phyloP scores from a whole-genome alignment of 805 yeast genomes.

The Kurtzmaniella fragi region DNA sequence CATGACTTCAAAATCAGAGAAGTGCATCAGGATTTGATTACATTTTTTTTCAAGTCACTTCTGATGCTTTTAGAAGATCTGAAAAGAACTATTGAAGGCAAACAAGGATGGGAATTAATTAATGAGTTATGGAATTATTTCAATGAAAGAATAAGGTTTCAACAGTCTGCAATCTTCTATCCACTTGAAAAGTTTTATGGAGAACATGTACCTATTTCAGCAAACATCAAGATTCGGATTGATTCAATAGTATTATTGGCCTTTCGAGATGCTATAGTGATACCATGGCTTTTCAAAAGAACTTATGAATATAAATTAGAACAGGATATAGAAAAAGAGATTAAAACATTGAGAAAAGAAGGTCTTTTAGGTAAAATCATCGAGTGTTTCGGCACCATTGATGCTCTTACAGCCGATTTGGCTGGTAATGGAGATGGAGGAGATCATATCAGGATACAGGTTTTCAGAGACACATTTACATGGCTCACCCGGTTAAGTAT shows the following conservation, averaged over 20 bases:
- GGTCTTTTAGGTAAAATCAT: conserved; percentile 8
- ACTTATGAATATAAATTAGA: conserved; percentile 2
- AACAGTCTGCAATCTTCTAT: conserved; percentile 18
- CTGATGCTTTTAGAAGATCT: conserved; percentile 17
- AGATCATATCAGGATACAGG: conserved; percentile 11
- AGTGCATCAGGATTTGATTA: conserved; percentile 21
- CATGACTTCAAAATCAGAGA: conserved; percentile 25
- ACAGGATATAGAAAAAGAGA: conserved; percentile 1
- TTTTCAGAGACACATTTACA: conserved; percentile 14
- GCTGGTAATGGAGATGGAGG: conserved; percentile 17
- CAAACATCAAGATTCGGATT: conserved; percentile 14
- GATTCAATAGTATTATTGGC: conserved; percentile 22
- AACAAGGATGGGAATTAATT: conserved; percentile 17
- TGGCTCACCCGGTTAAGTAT: conserved; percentile 13
- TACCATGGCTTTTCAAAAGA: conserved; percentile 19
- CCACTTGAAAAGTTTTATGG: conserved; percentile 17
- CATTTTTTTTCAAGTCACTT: conserved; percentile 21
- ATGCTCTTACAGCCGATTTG: conserved; percentile 11
- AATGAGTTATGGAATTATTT: conserved; percentile 23
- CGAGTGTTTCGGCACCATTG: conserved; percentile 17
- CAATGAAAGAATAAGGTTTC: conserved; percentile 19
- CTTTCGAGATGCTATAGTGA: conserved; percentile 22
- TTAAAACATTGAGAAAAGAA: background rate
- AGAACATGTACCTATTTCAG: background rate
- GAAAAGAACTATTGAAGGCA: background rate